Conservation (phyloP, 1,139 yeast genomes). For the Hanseniaspora uvarum region DNA sequence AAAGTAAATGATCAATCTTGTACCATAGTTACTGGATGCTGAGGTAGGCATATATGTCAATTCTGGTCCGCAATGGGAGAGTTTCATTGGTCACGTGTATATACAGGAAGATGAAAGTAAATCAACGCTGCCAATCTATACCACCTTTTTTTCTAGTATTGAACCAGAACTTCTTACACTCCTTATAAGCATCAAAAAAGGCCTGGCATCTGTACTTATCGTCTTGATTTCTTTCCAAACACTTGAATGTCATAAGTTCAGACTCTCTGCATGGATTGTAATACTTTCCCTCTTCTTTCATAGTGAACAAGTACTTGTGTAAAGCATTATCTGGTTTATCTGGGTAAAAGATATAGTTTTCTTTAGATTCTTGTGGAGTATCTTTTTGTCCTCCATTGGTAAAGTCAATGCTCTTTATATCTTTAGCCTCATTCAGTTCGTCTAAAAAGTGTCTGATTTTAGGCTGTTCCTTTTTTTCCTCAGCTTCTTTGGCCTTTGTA, state of each 20-base stretch:
- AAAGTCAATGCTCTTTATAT: constrained; percentile 9
- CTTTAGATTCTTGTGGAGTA: constrained; percentile 25
- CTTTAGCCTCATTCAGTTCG: constrained; percentile 3
- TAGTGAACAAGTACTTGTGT: constrained; percentile 31
- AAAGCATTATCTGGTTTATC: constrained; percentile 44
- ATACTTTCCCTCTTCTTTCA: constrained; percentile 69
- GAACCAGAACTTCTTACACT: constrained; percentile 76
- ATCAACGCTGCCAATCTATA: constrained; percentile 10
- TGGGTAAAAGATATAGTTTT: constrained; percentile 55
- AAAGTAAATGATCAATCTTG: too few relatives aligned
- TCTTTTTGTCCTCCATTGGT: constrained; percentile 25
- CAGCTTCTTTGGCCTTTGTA: background rate
- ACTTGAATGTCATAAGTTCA: constrained; percentile 72
- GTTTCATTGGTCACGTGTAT: too few relatives aligned
- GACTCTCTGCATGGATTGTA: constrained; percentile 92
- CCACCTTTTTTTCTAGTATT: constrained; percentile 34
- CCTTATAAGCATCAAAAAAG: constrained; percentile 84
- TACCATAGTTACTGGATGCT: too few relatives aligned
- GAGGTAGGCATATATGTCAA: too few relatives aligned
- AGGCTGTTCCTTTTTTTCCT: background rate
- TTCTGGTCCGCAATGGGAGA: too few relatives aligned
- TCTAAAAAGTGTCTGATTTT: constrained; percentile 12
- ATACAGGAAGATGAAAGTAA: background rate
- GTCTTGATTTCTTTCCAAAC: constrained; percentile 66
- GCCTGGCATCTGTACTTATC: constrained; percentile 70